Evolutionary conservation across 1,284 basidiomycete genomes (phyloP), one percentile per base, ranked within the genome.

Genomic region (Fomitopsis pinicola): DNA sequence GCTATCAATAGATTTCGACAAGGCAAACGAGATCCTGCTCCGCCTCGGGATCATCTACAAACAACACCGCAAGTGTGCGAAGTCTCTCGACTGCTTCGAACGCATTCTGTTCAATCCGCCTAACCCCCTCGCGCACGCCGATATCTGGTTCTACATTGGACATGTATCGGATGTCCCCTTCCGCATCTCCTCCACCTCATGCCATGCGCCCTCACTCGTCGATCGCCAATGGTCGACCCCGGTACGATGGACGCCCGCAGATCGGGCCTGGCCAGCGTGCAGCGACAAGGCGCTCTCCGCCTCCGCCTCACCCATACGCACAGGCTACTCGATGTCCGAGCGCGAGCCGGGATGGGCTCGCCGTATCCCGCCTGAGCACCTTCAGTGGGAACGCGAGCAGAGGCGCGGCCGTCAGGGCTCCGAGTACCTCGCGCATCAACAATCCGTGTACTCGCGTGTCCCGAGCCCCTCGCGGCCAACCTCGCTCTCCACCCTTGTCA

Each of bases 121-220:
- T 15, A 90, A 88, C 66, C 97, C 97, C 0, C 87, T 99, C 40
- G 97, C 97, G 15, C 93, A 97, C 71, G 94, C 95, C 67, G 96
- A 99, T 71, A 98, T 99, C 65, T 98, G 95, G 94, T 99, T 99
- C 85, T 97, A 99, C 78, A 98, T 99, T 64, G 97, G 97, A 1
- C 97, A 99, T 72, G 97, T 99, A 75, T 17, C 78, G 76, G 0
- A 77, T 82, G 1, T 88, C 87, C 2, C 75, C 83, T 12, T 86
- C 86, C 2, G 68, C 69, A 2, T 75, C 75, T 1, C 87, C 87
- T 0, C 80, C 83, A n/a, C 76, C 79, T n/a, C 80, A 69, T 78
- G 42, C 74, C 67, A 60, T 35, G 67, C 64, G 69, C 73, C 61
- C 76, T 81, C 62, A 73, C 80, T 33, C 80, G 80, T 26, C 77